Base-by-base conservation (phyloP, 1,139 yeast genomes). In the Yarrowia galli region DNA sequence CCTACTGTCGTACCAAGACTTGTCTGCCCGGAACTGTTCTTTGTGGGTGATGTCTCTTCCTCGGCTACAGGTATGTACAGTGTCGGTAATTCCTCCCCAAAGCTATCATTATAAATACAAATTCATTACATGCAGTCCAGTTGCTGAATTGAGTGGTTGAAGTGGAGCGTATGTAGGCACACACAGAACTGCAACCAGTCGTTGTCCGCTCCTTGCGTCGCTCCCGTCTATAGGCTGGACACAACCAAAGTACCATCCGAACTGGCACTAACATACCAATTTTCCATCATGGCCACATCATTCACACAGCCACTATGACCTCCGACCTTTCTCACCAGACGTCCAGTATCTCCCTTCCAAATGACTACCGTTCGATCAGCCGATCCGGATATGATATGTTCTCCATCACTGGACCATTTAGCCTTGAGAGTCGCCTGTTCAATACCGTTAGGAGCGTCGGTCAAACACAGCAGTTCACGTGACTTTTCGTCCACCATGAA, bases 241-340 rank as follows among this genome's bases (percentile, higher is more conserved):
- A 75, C 67, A n/a, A 75, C 71, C 28, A 76, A 58, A 4, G 77
- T 71, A n/a, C 72, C 69, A 68, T 76, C 79, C 20, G 65, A 20
- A 16, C 69, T 67, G 20, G 68, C 71, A 38, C 68, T 42, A 7
- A 69, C 71, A 35, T 68, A 49, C 38, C 54, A 42, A 2, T 49
- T 32, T 6, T 49, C 67, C 25, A 82, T 84, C 69, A 77, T 81
- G 71, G 83, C 86, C 5, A 88, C 84, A 74, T 86, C 92, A 36
- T 87, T 77, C 0, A 87, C 90, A 0, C 87, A 77, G 0, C 92
- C 90, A 9, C 75, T 73, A 73, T 89, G 95, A 1, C 92, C 93
- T 4, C 81, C 78, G 16, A 83, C 76, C 72, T 87, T 87, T 64
- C 81, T 79, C 15, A 81, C 70, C 25, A 88, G 71, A 63, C 80